These are phyloP conservation scores for Agroathelia rolfsii DNA, from an alignment of 1,284 basidiomycete genomes.

Conservation along the genomic window DNA sequence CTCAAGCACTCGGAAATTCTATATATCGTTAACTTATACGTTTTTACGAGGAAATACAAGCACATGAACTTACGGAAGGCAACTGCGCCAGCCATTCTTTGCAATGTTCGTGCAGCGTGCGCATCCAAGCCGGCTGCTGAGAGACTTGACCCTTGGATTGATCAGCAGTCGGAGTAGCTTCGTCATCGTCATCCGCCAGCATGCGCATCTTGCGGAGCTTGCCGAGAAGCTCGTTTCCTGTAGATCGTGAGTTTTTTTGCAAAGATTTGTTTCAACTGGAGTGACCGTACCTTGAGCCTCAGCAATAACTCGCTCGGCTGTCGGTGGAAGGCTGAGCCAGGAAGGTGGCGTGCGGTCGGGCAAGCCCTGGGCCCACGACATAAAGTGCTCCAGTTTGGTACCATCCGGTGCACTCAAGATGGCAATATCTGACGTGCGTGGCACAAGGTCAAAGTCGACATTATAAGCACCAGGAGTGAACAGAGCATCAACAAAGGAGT, in stretches of 20 bases:
- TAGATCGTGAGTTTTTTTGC: conserved; percentile 11
- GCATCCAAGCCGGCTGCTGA: conserved; percentile 91
- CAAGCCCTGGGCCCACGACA: conserved; percentile 77
- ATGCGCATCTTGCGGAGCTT: conserved; percentile 90
- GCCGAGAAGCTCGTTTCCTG: conserved; percentile 74
- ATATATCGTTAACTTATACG: conserved; percentile 11
- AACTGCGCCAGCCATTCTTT: conserved; percentile 73
- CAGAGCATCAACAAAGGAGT: conserved; percentile 83
- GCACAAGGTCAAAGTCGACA: conserved; percentile 82
- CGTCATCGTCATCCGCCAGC: conserved; percentile 82
- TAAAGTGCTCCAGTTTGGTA: conserved; percentile 82
- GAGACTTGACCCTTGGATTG: conserved; percentile 52
- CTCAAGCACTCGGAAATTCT: conserved; percentile 56
- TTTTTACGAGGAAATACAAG: conserved; percentile 4
- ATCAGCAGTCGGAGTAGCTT: conserved; percentile 35
- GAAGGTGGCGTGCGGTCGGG: conserved; percentile 89
- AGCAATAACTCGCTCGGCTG: conserved; percentile 86
- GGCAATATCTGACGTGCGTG: conserved; percentile 45
- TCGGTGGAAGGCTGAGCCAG: conserved; percentile 86
- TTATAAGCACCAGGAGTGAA: conserved; percentile 87
- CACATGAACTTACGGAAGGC: conserved; percentile 48
- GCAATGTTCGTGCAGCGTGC: conserved; percentile 67
- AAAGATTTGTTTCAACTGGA: conserved; percentile 6
- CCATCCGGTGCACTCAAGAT: conserved; percentile 79
- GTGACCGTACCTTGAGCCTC: conserved; percentile 69